Conservation (phyloP, 75 land plant genomes). For the Larix kaempferi region DNA sequence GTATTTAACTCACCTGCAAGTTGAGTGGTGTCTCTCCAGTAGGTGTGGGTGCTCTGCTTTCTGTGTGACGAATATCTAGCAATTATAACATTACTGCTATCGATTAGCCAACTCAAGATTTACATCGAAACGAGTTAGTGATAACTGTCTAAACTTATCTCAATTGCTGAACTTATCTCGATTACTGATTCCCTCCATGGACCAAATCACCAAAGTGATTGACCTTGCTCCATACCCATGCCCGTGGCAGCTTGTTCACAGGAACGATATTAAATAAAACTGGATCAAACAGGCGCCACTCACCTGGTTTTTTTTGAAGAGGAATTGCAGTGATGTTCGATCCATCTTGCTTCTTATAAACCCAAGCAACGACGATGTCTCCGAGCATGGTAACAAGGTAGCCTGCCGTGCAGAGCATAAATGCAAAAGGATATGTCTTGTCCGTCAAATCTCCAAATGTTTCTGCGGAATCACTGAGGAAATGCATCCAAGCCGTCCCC, state of each 20-base stretch:
- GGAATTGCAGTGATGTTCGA: neutral
- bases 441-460: neutral
- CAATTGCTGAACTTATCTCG: too few species aligned
- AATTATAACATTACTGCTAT: neutral
- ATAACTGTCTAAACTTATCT: too few species aligned
- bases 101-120: neutral
- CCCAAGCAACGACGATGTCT: constrained; percentile 34
- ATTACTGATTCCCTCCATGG: too few species aligned
- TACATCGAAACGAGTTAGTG: neutral
- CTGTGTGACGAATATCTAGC: neutral
- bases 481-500: constrained; percentile 32
- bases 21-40: neutral
- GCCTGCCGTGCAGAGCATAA: constrained; percentile 14
- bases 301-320: neutral
- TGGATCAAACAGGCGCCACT: neutral
- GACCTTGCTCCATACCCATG: too few species aligned
- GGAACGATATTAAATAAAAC: too few species aligned
- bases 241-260: too few species aligned
- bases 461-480: neutral
- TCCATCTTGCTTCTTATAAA: constrained; percentile 1
- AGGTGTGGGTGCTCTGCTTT: neutral
- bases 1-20: neutral
- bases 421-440: neutral
- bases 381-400: constrained; percentile 71
- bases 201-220: too few species aligned